Conservation (phyloP, 2,329 filamentous ascomycete species). For the Verticillium zaregamsianum region DNA sequence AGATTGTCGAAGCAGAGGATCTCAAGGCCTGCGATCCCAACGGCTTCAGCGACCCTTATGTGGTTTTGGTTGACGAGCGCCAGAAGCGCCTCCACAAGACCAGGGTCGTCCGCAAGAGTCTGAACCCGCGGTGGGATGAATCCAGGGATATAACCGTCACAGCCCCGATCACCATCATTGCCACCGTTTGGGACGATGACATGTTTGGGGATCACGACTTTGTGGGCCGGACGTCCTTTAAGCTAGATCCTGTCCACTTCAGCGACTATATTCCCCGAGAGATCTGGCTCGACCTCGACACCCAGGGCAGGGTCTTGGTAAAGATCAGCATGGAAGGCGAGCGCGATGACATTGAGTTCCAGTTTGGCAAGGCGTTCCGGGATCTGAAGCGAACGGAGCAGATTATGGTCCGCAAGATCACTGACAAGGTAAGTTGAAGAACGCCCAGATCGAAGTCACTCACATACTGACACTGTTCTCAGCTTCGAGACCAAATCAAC, state of each 20-base stretch:
- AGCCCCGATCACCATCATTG: conserved; percentile 88
- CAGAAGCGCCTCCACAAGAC: conserved; percentile 96
- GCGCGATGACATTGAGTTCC: conserved; percentile 96
- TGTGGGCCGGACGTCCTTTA: conserved; percentile 92
- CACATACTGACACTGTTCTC: neutral
- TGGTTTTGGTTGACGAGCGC: conserved; percentile 94
- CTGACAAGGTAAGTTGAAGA: conserved; percentile 70
- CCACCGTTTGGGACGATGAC: conserved; percentile 98
- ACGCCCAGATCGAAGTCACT: neutral
- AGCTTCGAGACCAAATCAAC: conserved; percentile 92
- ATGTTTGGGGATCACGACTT: conserved; percentile 97
- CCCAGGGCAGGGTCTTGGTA: conserved; percentile 83
- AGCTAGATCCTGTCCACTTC: conserved; percentile 97
- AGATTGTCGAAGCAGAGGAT: conserved; percentile 96
- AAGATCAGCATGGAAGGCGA: conserved; percentile 98
- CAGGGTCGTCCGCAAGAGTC: conserved; percentile 80
- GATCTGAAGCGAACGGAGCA: conserved; percentile 92
- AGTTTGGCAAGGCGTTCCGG: conserved; percentile 95
- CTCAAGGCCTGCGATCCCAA: conserved; percentile 97
- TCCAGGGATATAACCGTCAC: conserved; percentile 93
- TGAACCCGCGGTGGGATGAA: conserved; percentile 97
- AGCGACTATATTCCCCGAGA: conserved; percentile 92
- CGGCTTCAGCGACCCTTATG: conserved; percentile 92
- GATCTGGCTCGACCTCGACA: conserved; percentile 97
- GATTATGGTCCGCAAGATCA: conserved; percentile 97